Evolutionary conservation across 805 yeast genomes (phyloP).

Genomic region (Zygosaccharomyces rouxii): DNA sequence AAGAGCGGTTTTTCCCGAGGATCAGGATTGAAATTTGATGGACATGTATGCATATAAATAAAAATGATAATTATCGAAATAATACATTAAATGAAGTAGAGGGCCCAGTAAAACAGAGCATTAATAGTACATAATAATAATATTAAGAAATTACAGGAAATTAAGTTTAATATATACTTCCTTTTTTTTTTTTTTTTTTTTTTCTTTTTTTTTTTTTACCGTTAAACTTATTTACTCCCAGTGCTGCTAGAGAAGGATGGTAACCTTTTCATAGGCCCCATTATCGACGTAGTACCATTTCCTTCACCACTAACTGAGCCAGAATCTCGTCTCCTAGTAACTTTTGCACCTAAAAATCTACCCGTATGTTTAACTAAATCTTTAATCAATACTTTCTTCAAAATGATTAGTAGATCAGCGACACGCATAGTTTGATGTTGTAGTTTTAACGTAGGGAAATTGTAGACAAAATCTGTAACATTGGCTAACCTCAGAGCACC

Average conservation of each 20-base stretch:
- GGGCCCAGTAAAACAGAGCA: no score
- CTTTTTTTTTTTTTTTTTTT: neutral
- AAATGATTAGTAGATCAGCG: conserved; percentile 56
- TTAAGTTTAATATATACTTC: neutral
- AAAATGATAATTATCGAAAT: no score
- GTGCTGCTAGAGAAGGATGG: neutral
- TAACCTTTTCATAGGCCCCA: neutral
- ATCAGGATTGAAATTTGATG: no score
- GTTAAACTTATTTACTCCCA: neutral
- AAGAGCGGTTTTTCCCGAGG: neutral
- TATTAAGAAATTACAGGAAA: neutral
- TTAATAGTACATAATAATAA: neutral
- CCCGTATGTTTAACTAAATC: conserved; percentile 65
- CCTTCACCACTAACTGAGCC: neutral
- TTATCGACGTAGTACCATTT: neutral
- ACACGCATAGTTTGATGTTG: conserved; percentile 66
- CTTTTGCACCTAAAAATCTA: conserved; percentile 70
- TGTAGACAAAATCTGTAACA: conserved; percentile 66
- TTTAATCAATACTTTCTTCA: conserved; percentile 61
- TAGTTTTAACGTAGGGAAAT: conserved; percentile 58
- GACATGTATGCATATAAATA: no score
- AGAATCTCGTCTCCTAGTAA: conserved; percentile 32
- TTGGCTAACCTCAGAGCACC: conserved; percentile 67
- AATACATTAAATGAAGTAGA: no score
- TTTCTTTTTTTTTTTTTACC: neutral